These are phyloP conservation scores for Fusarium papillatum DNA, from an alignment of 2,329 filamentous ascomycete genomes.

Conservation along the genomic window DNA sequence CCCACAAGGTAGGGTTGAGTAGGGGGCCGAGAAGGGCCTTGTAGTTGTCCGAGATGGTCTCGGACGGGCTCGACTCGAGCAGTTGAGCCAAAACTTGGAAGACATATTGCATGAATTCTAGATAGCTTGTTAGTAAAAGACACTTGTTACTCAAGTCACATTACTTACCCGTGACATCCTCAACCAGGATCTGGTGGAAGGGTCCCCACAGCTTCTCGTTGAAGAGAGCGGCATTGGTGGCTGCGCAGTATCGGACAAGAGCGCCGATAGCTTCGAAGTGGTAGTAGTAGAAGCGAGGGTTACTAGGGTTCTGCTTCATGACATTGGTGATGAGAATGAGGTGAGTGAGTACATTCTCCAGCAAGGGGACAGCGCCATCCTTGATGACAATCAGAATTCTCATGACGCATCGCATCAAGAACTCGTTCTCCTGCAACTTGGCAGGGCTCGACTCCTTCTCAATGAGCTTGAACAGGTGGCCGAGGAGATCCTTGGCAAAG, in stretches of 20 bases:
- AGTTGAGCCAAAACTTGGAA: constrained; percentile 96
- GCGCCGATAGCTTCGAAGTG: constrained; percentile 96
- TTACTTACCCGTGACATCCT: constrained; percentile 81
- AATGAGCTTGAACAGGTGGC: constrained; percentile 92
- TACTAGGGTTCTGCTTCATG: constrained; percentile 95
- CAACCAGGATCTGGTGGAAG: constrained; percentile 83
- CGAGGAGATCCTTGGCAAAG: constrained; percentile 86
- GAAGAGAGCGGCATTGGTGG: constrained; percentile 77
- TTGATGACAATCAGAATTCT: constrained; percentile 94
- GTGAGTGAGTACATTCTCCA: constrained; percentile 85
- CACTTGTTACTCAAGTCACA: not conserved
- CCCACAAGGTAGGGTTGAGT: constrained; percentile 88
- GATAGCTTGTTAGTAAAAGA: constrained; percentile 45
- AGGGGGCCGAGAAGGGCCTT: constrained; percentile 83
- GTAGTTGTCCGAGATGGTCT: constrained; percentile 85
- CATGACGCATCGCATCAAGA: constrained; percentile 99
- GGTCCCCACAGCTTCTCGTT: constrained; percentile 87
- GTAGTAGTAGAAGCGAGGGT: constrained; percentile 98
- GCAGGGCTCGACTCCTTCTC: constrained; percentile 86
- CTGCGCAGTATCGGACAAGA: constrained; percentile 79
- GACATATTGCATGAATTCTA: constrained; percentile 95
- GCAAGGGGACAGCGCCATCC: constrained; percentile 80
- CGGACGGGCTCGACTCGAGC: constrained; percentile 86
- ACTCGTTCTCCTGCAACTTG: constrained; percentile 99
- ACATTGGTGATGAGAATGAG: constrained; percentile 91